Conservation (phyloP, 2,329 filamentous ascomycete genomes). For the Dothiorella sarmentorum region DNA sequence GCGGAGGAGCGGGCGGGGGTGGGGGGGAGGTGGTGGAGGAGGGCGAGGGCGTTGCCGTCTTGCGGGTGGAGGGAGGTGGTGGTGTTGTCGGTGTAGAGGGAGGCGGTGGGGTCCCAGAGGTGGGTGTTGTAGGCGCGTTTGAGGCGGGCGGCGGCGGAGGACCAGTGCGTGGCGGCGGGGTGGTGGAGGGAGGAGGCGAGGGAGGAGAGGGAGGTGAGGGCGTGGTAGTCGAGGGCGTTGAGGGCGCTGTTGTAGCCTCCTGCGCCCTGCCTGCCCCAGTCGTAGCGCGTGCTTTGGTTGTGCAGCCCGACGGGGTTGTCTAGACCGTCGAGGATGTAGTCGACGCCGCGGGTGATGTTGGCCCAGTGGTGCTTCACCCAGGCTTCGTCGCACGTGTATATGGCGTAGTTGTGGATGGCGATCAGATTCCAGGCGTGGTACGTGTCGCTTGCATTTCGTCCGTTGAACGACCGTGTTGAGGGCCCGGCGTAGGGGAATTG, state of each 20-base stretch:
- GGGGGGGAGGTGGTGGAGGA: constrained; percentile 30
- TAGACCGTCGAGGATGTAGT: constrained; percentile 21
- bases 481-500: constrained; percentile 41
- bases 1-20: constrained; percentile 47
- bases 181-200: not conserved
- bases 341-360: constrained; percentile 20
- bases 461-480: constrained; percentile 28
- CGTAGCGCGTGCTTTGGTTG: not conserved
- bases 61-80: constrained; percentile 30
- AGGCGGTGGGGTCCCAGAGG: constrained; percentile 27
- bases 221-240: constrained; percentile 41
- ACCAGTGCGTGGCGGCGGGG: constrained; percentile 27
- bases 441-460: constrained; percentile 34
- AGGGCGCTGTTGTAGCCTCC: constrained; percentile 25
- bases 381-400: constrained; percentile 52
- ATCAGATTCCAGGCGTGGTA: constrained; percentile 54
- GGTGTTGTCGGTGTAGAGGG: constrained; percentile 38
- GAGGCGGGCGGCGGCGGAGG: constrained; percentile 23
- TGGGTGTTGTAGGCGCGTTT: constrained; percentile 26
- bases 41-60: constrained; percentile 30
- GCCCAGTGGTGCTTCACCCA: constrained; percentile 34
- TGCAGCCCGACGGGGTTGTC: constrained; percentile 21
- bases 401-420: constrained; percentile 56
- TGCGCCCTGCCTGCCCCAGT: constrained; percentile 39
- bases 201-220: constrained; percentile 23